Evolutionary conservation across 1,284 basidiomycete genomes (phyloP).

Genomic region (Vanrija sp.): DNA sequence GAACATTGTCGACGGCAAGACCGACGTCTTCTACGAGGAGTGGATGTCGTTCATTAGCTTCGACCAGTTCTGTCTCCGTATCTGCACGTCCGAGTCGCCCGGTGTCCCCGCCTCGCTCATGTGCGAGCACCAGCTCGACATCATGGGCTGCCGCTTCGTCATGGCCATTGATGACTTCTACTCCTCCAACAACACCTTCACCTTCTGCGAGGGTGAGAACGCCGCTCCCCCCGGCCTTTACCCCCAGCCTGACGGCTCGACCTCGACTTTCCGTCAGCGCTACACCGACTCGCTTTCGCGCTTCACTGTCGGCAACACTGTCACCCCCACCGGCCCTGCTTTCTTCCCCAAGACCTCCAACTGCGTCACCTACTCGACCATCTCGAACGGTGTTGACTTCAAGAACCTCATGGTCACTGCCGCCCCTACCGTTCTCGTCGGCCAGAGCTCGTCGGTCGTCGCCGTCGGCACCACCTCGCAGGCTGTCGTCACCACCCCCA

Average conservation of each 20-base stretch:
- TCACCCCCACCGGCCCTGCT: slow-evolving; percentile 36
- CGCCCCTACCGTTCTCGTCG: slow-evolving; percentile 24
- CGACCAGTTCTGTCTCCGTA: slow-evolving; percentile 50
- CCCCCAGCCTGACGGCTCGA: slow-evolving; percentile 37
- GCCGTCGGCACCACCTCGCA: slow-evolving; percentile 26
- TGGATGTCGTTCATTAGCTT: slow-evolving; percentile 51
- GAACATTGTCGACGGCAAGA: slow-evolving; percentile 48
- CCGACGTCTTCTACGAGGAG: slow-evolving; percentile 54
- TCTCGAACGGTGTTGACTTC: slow-evolving; percentile 43
- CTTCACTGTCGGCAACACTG: slow-evolving; percentile 40
- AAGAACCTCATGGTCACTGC: slow-evolving; percentile 36
- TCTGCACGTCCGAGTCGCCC: slow-evolving; percentile 42
- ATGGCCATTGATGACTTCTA: slow-evolving; percentile 45
- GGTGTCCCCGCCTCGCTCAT: slow-evolving; percentile 33
- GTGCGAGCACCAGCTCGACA: slow-evolving; percentile 41
- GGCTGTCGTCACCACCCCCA: slow-evolving; percentile 12
- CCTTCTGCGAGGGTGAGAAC: slow-evolving; percentile 45
- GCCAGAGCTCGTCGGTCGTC: slow-evolving; percentile 19
- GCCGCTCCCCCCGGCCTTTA: slow-evolving; percentile 46
- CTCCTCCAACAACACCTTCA: slow-evolving; percentile 38
- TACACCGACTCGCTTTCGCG: slow-evolving; percentile 30
- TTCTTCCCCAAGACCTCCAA: slow-evolving; percentile 45
- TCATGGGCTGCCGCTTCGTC: slow-evolving; percentile 49
- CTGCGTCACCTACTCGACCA: slow-evolving; percentile 47
- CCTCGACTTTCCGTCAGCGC: slow-evolving; percentile 47